phyloP scores from a whole-genome alignment of 306 rosid genomes.

The Aeschynomene evenia region DNA sequence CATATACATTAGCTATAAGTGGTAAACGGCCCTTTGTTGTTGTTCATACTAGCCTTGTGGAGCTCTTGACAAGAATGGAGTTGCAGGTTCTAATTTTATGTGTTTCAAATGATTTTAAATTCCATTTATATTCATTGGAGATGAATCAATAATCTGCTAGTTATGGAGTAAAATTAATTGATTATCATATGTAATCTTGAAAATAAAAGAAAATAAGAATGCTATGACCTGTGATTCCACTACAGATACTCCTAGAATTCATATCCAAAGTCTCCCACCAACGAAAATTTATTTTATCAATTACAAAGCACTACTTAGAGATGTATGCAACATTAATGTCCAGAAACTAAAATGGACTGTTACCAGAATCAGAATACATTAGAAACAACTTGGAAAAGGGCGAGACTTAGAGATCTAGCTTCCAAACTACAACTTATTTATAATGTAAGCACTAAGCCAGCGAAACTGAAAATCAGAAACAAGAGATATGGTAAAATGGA shows the following conservation, averaged over 20 bases:
- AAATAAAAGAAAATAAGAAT: background rate
- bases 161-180: background rate
- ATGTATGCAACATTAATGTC: background rate
- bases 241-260: background rate
- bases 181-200: background rate
- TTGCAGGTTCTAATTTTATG: conserved; percentile 64
- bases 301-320: background rate
- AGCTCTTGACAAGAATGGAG: conserved; percentile 81
- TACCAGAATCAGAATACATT: background rate
- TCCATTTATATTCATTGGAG: background rate
- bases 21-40: conserved; percentile 94
- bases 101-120: conserved; percentile 16
- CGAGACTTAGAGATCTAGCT: background rate
- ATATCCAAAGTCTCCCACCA: background rate
- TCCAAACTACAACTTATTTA: conserved; percentile 48
- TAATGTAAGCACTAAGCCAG: conserved; percentile 44
- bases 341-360: background rate
- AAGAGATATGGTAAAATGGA: background rate
- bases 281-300: background rate
- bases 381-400: background rate
- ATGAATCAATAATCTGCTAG: background rate
- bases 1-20: conserved; percentile 90
- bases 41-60: conserved; percentile 94
- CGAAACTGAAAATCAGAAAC: conserved; percentile 47
- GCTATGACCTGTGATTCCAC: background rate